Percentiles rank a stretch among this genome's conserved stretches.
Evolutionary conservation across 1,139 yeast genomes (phyloP).

Genomic region (Groenewaldozyma sp.): DNA sequence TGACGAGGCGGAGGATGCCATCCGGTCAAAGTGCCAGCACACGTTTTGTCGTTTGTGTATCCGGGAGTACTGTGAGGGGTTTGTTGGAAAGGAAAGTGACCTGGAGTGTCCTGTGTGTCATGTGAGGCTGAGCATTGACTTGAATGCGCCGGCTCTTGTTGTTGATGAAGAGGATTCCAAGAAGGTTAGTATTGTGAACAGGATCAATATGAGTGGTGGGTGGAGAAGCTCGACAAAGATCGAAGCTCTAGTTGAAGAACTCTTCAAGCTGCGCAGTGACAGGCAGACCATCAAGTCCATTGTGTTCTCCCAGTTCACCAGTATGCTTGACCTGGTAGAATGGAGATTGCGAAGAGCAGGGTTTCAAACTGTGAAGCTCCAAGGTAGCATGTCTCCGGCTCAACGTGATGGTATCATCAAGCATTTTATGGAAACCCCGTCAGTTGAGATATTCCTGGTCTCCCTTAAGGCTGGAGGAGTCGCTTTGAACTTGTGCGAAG

Average conservation of each 20-base stretch:
- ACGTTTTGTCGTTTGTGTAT: slow-evolving; percentile 87
- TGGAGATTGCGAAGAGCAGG: slow-evolving; percentile 95
- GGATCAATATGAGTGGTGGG: slow-evolving; percentile 75
- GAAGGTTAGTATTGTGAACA: slow-evolving; percentile 79
- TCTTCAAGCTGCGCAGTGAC: slow-evolving; percentile 78
- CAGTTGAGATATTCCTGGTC: slow-evolving; percentile 86
- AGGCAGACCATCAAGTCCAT: slow-evolving; percentile 85
- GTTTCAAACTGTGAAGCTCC: slow-evolving; percentile 83
- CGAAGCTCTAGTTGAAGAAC: slow-evolving; percentile 90
- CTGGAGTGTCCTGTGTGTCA: slow-evolving; percentile 94
- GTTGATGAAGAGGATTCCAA: slow-evolving; percentile 48
- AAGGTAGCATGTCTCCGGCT: slow-evolving; percentile 93
- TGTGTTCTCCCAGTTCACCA: slow-evolving; percentile 93
- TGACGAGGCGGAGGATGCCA: slow-evolving; percentile 97
- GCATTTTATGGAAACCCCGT: slow-evolving; percentile 84
- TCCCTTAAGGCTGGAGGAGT: slow-evolving; percentile 98
- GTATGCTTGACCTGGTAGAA: slow-evolving; percentile 90
- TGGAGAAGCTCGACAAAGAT: slow-evolving; percentile 95
- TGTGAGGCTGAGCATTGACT: slow-evolving; percentile 79
- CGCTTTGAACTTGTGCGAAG: slow-evolving; percentile 90
- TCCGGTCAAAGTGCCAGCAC: slow-evolving; percentile 89
- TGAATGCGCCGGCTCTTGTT: slow-evolving; percentile 79
- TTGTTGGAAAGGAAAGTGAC: slow-evolving; percentile 50
- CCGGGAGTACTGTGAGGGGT: slow-evolving; percentile 80
- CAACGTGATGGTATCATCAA: slow-evolving; percentile 88